Evolutionary conservation across 1,284 basidiomycete genomes (phyloP), one percentile per base, ranked within the genome.

Genomic region (Trichosporon sp.): DNA sequence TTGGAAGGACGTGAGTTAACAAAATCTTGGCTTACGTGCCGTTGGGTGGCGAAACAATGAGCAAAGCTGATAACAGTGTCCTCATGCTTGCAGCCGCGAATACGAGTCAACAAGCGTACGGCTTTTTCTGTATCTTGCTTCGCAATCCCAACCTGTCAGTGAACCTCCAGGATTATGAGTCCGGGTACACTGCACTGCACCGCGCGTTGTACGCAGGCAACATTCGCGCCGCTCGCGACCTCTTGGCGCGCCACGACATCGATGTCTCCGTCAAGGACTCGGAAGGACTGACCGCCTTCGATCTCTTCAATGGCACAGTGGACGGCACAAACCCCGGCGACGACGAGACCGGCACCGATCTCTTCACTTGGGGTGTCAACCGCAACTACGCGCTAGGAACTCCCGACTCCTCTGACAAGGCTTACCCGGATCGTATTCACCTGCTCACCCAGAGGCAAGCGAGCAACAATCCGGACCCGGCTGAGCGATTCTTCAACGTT

Each of bases 361-460:
- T 99, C 13, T 90, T 87, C 71, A 92, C 90, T 0, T 99, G 95
- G 95, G 96, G 96, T 14, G 83, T 86, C 14, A 99, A 98, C 75
- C 85, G 83, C 69, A 95, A 95, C 78, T 90, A 89, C 29, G 85
- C 89, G 0, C 86, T 99, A 13, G 95, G 95, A 3, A 83, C 90
- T 16, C 88, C 88, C 2, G 90, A 95, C 71, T 86, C 85, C 19
- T 85, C 88, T 62, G 93, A 98, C 74, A 86, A 93, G 59, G 74
- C 83, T 0, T 86, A 87, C 70, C 93, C 95, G 0, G 94, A 98
- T 69, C 86, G 87, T 57, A 87, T 97, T 23, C 78, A 84, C 56
- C 82, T 81, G 5, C 72, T 77, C 21, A 81, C 77, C 7, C 78
- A 80, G 64, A 64, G 70, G 90, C 69, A 84, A 74, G 70, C 82